A percentile compares a stretch with the other conserved stretches of the same genome.
Evolutionary conservation across 2,329 filamentous ascomycete genomes (phyloP).

Genomic region (Lasiodiplodia hormozganensis): DNA sequence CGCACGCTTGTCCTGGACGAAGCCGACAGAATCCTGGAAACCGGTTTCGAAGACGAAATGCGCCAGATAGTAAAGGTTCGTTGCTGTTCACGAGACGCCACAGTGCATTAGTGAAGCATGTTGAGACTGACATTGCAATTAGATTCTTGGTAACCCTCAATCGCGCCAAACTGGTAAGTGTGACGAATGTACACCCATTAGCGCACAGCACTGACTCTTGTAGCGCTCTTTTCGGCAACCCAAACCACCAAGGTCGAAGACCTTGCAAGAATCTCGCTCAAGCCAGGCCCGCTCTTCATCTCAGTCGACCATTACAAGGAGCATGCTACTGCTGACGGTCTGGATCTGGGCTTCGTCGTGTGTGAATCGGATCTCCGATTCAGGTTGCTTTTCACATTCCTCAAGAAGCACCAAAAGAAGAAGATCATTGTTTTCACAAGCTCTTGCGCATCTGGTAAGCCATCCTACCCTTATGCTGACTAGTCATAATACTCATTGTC

Average conservation of each 20-base stretch:
- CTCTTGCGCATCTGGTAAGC: conserved; percentile 49
- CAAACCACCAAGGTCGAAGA: conserved; percentile 99
- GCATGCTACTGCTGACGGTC: conserved; percentile 87
- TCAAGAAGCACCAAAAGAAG: conserved; percentile 93
- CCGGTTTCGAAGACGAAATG: conserved; percentile 99
- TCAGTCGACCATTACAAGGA: conserved; percentile 92
- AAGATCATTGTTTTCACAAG: conserved; percentile 87
- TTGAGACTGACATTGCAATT: neutral
- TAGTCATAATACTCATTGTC: conserved; percentile 44
- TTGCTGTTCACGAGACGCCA: neutral
- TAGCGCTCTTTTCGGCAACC: conserved; percentile 98
- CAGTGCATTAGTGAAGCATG: neutral
- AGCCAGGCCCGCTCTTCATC: conserved; percentile 91
- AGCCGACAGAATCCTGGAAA: conserved; percentile 93
- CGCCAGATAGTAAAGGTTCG: conserved; percentile 90
- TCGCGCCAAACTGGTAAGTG: conserved; percentile 49
- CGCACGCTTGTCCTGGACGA: conserved; percentile 95
- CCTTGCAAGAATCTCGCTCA: conserved; percentile 89
- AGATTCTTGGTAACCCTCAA: conserved; percentile 11
- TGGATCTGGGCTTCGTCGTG: conserved; percentile 95
- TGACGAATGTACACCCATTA: conserved; percentile 55
- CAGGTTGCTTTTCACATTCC: conserved; percentile 89
- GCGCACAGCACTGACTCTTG: neutral
- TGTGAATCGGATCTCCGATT: conserved; percentile 85
- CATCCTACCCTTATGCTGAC: conserved; percentile 94